Evolutionary conservation across 805 yeast species (phyloP).

Genomic region (Candida schatavii): DNA sequence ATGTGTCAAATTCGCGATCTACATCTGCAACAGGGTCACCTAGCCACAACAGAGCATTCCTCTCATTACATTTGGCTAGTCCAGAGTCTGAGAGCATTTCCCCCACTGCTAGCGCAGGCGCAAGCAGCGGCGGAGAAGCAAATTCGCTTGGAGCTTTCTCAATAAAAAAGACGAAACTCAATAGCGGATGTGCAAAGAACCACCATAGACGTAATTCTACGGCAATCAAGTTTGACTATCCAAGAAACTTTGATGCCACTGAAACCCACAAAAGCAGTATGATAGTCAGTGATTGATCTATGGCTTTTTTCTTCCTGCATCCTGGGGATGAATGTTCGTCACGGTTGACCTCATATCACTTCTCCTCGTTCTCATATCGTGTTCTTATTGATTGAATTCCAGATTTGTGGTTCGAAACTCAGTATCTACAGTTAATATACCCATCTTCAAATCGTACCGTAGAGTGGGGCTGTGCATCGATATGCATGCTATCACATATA

Average conservation of each 20-base stretch:
- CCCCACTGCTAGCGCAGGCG: background rate
- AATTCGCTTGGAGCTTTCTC: background rate
- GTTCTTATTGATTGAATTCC: no score
- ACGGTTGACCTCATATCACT: no score
- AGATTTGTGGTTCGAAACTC: no score
- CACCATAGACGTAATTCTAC: conserved; percentile 47
- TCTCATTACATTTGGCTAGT: background rate
- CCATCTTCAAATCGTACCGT: no score
- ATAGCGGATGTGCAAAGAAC: conserved; percentile 14
- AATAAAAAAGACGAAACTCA: conserved; percentile 1
- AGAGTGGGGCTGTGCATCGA: no score
- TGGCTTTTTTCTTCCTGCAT: no score
- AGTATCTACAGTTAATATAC: no score
- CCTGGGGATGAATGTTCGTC: no score
- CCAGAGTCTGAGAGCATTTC: background rate
- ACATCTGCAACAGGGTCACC: background rate
- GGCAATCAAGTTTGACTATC: conserved; percentile 45
- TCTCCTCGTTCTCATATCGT: no score
- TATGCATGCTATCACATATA: no score
- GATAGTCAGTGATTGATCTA: background rate
- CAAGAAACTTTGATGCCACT: conserved; percentile 14
- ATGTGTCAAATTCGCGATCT: background rate
- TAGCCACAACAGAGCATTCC: background rate
- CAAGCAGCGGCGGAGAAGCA: background rate
- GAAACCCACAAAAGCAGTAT: background rate